A percentile compares a stretch with the other conserved stretches of the same genome.
phyloP scores from a whole-genome alignment of 768 basidiomycete species.

The Hericium coralloides region DNA sequence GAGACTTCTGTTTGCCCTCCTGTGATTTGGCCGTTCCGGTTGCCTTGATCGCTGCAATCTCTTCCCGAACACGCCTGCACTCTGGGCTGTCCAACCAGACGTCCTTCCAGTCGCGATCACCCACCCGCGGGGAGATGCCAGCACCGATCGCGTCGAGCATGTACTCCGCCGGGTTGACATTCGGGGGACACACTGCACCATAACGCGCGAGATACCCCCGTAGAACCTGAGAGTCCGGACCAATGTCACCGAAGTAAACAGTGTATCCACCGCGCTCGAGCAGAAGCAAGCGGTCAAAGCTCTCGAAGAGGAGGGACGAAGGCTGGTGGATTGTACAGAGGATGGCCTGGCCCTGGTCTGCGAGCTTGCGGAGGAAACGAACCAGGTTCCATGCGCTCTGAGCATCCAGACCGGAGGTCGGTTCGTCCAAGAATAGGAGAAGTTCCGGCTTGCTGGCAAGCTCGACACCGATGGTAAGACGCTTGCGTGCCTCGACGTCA shows the following conservation, averaged over 20 bases:
- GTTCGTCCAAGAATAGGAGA: slow-evolving; percentile 56
- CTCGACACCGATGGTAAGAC: slow-evolving; percentile 87
- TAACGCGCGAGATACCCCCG: slow-evolving; percentile 68
- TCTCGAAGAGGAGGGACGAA: slow-evolving; percentile 77
- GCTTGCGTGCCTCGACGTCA: slow-evolving; percentile 66
- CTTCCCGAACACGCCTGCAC: slow-evolving; percentile 21
- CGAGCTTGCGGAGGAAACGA: slow-evolving; percentile 75
- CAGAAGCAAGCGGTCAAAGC: slow-evolving; percentile 66
- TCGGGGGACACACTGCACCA: slow-evolving; percentile 66
- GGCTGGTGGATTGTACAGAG: slow-evolving; percentile 90
- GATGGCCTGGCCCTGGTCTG: slow-evolving; percentile 81
- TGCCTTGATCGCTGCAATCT: slow-evolving; percentile 34
- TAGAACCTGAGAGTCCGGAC: slow-evolving; percentile 56
- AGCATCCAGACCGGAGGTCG: slow-evolving; percentile 48
- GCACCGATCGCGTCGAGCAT: slow-evolving; percentile 87
- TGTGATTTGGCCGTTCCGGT: background rate
- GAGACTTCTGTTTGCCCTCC: background rate
- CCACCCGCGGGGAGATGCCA: slow-evolving; percentile 62
- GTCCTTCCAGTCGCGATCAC: slow-evolving; percentile 79
- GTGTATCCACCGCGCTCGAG: slow-evolving; percentile 78
- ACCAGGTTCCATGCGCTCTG: slow-evolving; percentile 77
- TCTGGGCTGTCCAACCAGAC: slow-evolving; percentile 76
- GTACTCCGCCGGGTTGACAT: slow-evolving; percentile 69
- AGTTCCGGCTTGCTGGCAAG: slow-evolving; percentile 81
- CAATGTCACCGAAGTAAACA: slow-evolving; percentile 91